phyloP scores from a whole-genome alignment of 805 yeast species.

The Wickerhamomyces subpelliculosus region DNA sequence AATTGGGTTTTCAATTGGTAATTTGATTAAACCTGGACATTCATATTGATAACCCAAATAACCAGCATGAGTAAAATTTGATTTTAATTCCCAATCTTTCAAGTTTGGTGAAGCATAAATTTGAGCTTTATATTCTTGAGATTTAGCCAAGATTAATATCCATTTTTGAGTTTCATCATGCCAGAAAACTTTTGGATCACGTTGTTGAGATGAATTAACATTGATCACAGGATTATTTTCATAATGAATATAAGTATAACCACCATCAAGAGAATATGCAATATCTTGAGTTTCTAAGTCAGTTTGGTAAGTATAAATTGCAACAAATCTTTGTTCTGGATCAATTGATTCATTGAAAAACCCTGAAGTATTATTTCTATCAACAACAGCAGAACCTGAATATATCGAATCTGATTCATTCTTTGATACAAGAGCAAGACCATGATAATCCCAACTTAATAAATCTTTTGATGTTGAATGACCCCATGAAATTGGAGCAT shows the following conservation, averaged over 20 bases:
- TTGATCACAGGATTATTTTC: constrained; percentile 25
- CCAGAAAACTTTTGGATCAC: constrained; percentile 19
- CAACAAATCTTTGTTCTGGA: constrained; percentile 29
- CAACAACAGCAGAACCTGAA: constrained; percentile 32
- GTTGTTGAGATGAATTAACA: constrained; percentile 20
- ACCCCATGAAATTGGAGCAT: constrained; percentile 33
- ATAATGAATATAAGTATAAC: constrained; percentile 24
- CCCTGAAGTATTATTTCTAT: constrained; percentile 30
- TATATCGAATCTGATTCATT: constrained; percentile 25
- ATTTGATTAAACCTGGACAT: background rate
- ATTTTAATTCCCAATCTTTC: background rate
- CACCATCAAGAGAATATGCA: constrained; percentile 29
- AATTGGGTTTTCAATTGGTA: background rate
- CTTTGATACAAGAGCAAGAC: constrained; percentile 24
- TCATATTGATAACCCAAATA: background rate
- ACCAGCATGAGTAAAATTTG: background rate
- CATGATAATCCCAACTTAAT: constrained; percentile 26
- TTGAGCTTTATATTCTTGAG: background rate
- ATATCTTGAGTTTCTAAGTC: constrained; percentile 25
- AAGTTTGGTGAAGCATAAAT: background rate
- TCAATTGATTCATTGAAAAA: constrained; percentile 21
- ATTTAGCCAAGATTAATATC: background rate
- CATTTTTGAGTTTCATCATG: background rate
- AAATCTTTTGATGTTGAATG: constrained; percentile 32
- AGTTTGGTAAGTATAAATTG: constrained; percentile 27